phyloP scores from a whole-genome alignment of 495 filamentous ascomycete genomes.

The Aspergillus heteromorphus region DNA sequence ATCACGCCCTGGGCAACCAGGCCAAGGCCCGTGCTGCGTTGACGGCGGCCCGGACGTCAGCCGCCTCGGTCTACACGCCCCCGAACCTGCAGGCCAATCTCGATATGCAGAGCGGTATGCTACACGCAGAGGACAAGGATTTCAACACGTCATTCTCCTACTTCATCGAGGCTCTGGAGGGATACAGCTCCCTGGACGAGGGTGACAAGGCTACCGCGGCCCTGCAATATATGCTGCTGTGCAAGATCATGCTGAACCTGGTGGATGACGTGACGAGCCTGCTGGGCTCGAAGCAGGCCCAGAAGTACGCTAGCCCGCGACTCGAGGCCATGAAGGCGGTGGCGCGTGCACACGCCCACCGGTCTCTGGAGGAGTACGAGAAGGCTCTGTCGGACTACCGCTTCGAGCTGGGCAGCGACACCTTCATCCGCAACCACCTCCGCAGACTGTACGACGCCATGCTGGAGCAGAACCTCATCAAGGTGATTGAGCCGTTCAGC shows the following conservation, averaged over 20 bases:
- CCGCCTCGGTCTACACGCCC: constrained; percentile 94
- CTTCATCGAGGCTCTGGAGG: constrained; percentile 98
- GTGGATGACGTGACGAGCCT: constrained; percentile 91
- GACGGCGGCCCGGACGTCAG: constrained; percentile 88
- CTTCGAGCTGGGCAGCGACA: constrained; percentile 84
- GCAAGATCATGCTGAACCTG: constrained; percentile 98
- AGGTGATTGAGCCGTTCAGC: constrained; percentile 98
- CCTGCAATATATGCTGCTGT: constrained; percentile 98
- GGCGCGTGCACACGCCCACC: constrained; percentile 88
- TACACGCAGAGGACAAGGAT: constrained; percentile 97
- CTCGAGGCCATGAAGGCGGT: constrained; percentile 99
- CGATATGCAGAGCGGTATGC: constrained; percentile 98
- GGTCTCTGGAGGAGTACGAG: constrained; percentile 94
- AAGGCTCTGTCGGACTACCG: constrained; percentile 81
- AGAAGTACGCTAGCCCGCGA: constrained; percentile 89
- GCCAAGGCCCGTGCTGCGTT: constrained; percentile 93
- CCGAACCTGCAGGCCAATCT: constrained; percentile 91
- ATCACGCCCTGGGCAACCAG: constrained; percentile 95
- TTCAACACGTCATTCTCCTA: constrained; percentile 98
- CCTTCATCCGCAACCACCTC: constrained; percentile 93
- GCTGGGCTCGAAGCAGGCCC: constrained; percentile 88
- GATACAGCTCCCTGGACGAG: constrained; percentile 90
- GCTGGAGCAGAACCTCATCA: constrained; percentile 97
- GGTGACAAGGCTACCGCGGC: constrained; percentile 78
- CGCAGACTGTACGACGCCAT: constrained; percentile 94